These are phyloP conservation scores for Clavariopsis aquatica DNA, from an alignment of 495 filamentous ascomycete species.

Conservation along the genomic window DNA sequence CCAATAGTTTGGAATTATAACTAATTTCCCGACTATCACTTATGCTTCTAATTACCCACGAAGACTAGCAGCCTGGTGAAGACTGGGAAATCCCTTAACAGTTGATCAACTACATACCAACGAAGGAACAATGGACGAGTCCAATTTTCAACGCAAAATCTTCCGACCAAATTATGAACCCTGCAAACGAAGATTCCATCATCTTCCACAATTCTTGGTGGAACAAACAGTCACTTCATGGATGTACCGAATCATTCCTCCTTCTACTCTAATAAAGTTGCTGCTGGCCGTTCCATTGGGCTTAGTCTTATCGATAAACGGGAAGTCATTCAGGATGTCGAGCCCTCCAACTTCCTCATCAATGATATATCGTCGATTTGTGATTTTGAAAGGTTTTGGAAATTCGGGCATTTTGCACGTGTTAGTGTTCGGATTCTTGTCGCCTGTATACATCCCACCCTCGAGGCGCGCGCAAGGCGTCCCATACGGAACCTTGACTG, in stretches of 20 bases:
- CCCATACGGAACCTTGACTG: conserved; percentile 50
- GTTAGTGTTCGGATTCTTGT: conserved; percentile 8
- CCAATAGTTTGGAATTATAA: no score
- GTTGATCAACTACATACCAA: no score
- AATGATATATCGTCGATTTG: conserved; percentile 37
- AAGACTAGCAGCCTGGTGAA: no score
- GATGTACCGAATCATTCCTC: conserved; percentile 35
- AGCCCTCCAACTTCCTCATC: conserved; percentile 33
- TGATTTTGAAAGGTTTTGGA: conserved; percentile 40
- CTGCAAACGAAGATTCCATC: background rate
- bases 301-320: conserved; percentile 33
- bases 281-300: conserved; percentile 23
- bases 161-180: no score
- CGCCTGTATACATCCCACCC: conserved; percentile 43
- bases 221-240: conserved; percentile 31
- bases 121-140: no score
- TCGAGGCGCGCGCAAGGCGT: conserved; percentile 53
- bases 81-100: no score
- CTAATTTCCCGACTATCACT: no score
- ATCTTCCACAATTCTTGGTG: conserved; percentile 28
- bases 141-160: no score
- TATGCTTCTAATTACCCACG: no score
- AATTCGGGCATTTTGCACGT: conserved; percentile 34
- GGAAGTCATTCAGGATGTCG: conserved; percentile 35
- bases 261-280: conserved; percentile 33